A percentile compares a stretch with the other conserved stretches of the same genome.
phyloP scores from a whole-genome alignment of 768 basidiomycete genomes.

The Lactarius deliciosus region DNA sequence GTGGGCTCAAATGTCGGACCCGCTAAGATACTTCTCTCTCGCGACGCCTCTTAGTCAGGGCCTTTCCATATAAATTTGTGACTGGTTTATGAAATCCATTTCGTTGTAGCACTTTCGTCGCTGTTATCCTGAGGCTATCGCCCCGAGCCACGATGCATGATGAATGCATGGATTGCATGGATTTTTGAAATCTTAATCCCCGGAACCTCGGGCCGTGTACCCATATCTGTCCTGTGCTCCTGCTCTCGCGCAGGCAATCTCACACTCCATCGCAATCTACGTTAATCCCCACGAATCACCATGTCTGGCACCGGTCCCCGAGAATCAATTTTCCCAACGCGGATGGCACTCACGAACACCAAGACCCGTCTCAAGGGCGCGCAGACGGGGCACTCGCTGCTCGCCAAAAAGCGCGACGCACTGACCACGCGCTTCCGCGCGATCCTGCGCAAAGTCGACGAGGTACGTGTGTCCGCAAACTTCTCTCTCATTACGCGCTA shows the following conservation, averaged over 20 bases:
- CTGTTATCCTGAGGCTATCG: too few species aligned
- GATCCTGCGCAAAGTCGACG: constrained; percentile 96
- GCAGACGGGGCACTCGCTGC: constrained; percentile 90
- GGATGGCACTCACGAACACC: constrained; percentile 95
- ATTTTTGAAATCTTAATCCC: too few species aligned
- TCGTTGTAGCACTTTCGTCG: neutral
- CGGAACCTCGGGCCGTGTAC: constrained; percentile 14
- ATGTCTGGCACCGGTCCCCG: constrained; percentile 92
- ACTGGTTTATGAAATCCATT: too few species aligned
- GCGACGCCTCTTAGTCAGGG: too few species aligned
- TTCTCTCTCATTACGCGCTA: too few species aligned
- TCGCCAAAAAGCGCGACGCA: constrained; percentile 98
- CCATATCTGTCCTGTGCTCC: constrained; percentile 1
- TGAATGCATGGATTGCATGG: too few species aligned
- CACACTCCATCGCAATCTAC: neutral
- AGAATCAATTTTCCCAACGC: constrained; percentile 94
- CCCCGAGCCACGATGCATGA: too few species aligned
- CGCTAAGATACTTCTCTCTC: neutral
- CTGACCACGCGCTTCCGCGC: constrained; percentile 91
- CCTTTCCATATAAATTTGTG: too few species aligned
- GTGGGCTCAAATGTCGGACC: neutral
- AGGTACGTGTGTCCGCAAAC: constrained; percentile 48
- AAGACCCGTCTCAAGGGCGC: constrained; percentile 88
- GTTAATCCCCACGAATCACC: constrained; percentile 18
- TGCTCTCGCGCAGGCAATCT: neutral